phyloP scores from a whole-genome alignment of 2,329 filamentous ascomycete genomes.

The Colletotrichum truncatum region DNA sequence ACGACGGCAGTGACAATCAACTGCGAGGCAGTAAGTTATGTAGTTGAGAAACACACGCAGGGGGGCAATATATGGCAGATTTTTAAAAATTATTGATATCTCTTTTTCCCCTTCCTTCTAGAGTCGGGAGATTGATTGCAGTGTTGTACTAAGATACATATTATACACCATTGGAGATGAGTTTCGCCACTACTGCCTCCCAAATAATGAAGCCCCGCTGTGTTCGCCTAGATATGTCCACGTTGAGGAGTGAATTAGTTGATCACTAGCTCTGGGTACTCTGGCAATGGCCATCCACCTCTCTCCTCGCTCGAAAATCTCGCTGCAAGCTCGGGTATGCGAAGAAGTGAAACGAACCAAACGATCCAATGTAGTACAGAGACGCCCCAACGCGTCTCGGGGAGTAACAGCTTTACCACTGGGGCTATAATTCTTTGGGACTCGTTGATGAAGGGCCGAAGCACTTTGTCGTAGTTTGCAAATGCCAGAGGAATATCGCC shows the following conservation, averaged over 20 bases:
- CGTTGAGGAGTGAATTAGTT: neutral
- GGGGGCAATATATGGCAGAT: too few relatives aligned
- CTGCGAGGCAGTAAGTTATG: too few relatives aligned
- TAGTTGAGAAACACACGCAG: too few relatives aligned
- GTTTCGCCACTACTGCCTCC: too few relatives aligned
- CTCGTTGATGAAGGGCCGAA: slow-evolving; percentile 23
- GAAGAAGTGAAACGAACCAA: slow-evolving; percentile 19
- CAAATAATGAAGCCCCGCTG: too few relatives aligned
- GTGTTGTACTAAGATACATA: too few relatives aligned
- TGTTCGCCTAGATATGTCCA: too few relatives aligned
- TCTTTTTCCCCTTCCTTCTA: too few relatives aligned
- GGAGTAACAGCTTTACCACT: slow-evolving; percentile 3
- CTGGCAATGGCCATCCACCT: neutral
- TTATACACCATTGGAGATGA: neutral
- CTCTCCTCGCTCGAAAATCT: neutral
- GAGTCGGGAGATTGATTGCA: too few relatives aligned
- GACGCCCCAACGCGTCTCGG: slow-evolving; percentile 13
- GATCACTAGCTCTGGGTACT: neutral
- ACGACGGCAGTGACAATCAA: too few relatives aligned
- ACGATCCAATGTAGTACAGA: neutral
- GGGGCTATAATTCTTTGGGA: slow-evolving; percentile 9
- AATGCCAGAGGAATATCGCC: slow-evolving; percentile 1
- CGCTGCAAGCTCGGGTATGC: slow-evolving; percentile 11
- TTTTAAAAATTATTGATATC: too few relatives aligned
- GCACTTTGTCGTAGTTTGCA: slow-evolving; percentile 7